Conservation (phyloP, 345 rosid genomes). For the Citropsis articulata region DNA sequence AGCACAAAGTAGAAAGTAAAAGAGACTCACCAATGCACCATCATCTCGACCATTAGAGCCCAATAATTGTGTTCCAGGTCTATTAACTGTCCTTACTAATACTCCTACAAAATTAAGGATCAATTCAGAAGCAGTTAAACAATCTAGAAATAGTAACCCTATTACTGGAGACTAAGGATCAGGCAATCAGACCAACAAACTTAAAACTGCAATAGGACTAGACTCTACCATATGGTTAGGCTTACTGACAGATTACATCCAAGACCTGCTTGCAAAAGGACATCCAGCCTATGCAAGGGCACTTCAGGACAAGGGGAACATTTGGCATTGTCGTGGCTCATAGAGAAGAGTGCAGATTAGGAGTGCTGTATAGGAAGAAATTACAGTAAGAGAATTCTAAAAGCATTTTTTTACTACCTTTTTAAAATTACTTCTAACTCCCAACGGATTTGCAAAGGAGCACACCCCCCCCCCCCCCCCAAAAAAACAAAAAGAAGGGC, state of each 20-base stretch:
- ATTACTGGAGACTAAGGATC: background rate
- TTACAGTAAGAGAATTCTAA: background rate
- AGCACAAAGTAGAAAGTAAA: conserved; percentile 3
- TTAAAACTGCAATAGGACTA: background rate
- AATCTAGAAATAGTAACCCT: background rate
- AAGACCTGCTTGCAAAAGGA: conserved; percentile 1
- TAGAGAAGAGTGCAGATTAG: background rate
- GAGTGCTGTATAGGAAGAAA: background rate
- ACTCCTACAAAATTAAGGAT: conserved; percentile 15
- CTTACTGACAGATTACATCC: background rate
- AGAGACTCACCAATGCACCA: conserved; percentile 35
- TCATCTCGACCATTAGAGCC: conserved; percentile 46
- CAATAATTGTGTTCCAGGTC: conserved; percentile 28
- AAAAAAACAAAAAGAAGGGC: background rate
- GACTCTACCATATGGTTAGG: background rate
- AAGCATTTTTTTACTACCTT: background rate
- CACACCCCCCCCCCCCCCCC: too few species aligned
- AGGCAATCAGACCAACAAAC: background rate
- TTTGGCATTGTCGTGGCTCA: background rate
- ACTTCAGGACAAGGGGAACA: background rate
- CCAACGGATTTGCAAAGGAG: background rate
- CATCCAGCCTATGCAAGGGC: background rate
- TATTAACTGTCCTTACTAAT: conserved; percentile 16
- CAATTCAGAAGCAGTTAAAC: background rate
- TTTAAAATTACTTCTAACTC: background rate